phyloP scores from a whole-genome alignment of 1,139 yeast genomes.

The Geotrichum klebahnii region DNA sequence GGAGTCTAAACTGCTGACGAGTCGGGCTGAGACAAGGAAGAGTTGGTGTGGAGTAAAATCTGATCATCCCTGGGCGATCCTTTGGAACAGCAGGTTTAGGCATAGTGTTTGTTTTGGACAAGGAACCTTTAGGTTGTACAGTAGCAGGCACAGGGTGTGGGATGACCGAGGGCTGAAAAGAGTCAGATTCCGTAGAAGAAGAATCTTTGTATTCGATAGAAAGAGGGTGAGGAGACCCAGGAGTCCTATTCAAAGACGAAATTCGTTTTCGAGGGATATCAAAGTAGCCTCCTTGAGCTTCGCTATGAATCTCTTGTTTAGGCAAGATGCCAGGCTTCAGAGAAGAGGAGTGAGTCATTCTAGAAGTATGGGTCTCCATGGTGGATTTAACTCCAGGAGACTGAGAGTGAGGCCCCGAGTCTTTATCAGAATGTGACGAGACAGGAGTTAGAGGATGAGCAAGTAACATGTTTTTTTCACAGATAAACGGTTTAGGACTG shows the following conservation, averaged over 20 bases:
- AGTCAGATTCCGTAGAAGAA: too few species aligned
- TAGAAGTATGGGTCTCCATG: not conserved
- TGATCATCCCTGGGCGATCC: slow-evolving; percentile 28
- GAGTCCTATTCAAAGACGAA: not conserved
- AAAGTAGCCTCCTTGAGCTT: slow-evolving; percentile 11
- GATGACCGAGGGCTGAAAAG: too few species aligned
- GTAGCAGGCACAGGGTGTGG: not conserved
- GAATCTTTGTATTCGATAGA: slow-evolving; percentile 17
- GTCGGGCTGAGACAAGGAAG: slow-evolving; percentile 36
- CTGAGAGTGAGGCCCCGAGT: not conserved
- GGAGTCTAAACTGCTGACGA: slow-evolving; percentile 39
- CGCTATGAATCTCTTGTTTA: not conserved
- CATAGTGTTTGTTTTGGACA: not conserved
- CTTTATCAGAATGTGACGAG: not conserved
- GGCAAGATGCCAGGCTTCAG: slow-evolving; percentile 4
- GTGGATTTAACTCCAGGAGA: too few species aligned
- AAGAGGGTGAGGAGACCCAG: slow-evolving; percentile 17
- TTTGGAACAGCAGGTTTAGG: not conserved
- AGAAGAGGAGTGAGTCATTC: slow-evolving; percentile 2
- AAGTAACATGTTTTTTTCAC: slow-evolving; percentile 1
- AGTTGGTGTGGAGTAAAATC: slow-evolving; percentile 39
- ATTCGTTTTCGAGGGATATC: slow-evolving; percentile 12
- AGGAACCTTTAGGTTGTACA: not conserved
- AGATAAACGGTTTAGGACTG: not conserved
- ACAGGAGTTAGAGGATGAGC: slow-evolving; percentile 9